A percentile compares a stretch with the other conserved stretches of the same genome.
These are phyloP conservation scores for Aotearoamyces nothofagi DNA, from an alignment of 2,329 filamentous ascomycete genomes.

Conservation along the genomic window DNA sequence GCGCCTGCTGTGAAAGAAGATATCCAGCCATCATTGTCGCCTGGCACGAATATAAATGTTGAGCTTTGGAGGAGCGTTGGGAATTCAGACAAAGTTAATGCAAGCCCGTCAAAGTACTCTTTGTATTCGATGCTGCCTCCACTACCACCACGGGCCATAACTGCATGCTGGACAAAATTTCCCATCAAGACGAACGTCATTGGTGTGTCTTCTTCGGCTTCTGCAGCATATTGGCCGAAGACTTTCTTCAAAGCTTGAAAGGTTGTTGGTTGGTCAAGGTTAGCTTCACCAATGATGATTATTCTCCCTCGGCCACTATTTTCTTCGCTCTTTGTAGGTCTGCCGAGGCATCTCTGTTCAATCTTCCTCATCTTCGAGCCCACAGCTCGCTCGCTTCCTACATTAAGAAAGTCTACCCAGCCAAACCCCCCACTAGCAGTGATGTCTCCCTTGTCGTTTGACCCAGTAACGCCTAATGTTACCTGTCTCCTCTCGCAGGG, in stretches of 20 bases:
- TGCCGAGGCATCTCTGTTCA: conserved; percentile 50
- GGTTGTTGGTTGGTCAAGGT: conserved; percentile 71
- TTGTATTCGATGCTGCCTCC: conserved; percentile 91
- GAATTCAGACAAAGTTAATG: conserved; percentile 69
- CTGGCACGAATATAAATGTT: conserved; percentile 85
- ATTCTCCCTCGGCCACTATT: conserved; percentile 33
- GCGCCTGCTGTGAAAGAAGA: conserved; percentile 71
- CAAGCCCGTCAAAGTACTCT: conserved; percentile 83
- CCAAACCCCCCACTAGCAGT: conserved; percentile 73
- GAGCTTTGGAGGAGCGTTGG: conserved; percentile 62
- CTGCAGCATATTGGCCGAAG: conserved; percentile 54
- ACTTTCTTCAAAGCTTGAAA: conserved; percentile 70
- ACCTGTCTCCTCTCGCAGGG: conserved; percentile 73
- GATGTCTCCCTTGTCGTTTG: conserved; percentile 33
- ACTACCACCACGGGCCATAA: conserved; percentile 52
- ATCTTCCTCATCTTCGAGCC: conserved; percentile 72
- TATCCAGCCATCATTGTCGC: conserved; percentile 95
- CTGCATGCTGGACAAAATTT: conserved; percentile 58
- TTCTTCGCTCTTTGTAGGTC: conserved; percentile 11
- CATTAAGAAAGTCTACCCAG: conserved; percentile 91
- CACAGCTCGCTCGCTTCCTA: conserved; percentile 75
- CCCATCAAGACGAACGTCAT: conserved; percentile 73
- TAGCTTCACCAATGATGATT: conserved; percentile 72
- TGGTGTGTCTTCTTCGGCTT: conserved; percentile 50
- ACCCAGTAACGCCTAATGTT: conserved; percentile 56